These are phyloP conservation scores for Eucalyptus microcorys DNA, from an alignment of 345 rosid genomes.

Conservation along the genomic window DNA sequence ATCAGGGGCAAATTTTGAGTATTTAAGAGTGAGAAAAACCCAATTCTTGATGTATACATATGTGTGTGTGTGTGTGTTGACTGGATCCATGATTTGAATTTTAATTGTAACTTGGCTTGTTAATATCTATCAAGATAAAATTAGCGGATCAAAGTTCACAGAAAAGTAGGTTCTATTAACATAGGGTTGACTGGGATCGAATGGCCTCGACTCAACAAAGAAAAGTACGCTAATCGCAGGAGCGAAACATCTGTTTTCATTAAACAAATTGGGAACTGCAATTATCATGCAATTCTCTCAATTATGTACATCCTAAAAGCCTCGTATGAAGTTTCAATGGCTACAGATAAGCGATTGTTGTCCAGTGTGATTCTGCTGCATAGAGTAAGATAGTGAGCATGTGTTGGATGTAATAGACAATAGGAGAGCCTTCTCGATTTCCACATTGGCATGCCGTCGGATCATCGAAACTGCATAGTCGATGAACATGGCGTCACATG, in stretches of 20 bases:
- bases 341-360: background rate
- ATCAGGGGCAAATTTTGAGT: background rate
- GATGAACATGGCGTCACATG: slow-evolving; percentile 7
- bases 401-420: background rate
- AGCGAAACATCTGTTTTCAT: background rate
- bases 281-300: background rate
- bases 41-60: background rate
- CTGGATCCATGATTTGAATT: background rate
- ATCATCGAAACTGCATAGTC: slow-evolving; percentile 4
- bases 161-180: background rate
- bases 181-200: background rate
- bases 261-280: background rate
- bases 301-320: background rate
- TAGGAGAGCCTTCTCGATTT: background rate
- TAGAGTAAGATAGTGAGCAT: background rate
- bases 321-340: background rate
- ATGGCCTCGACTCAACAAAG: background rate
- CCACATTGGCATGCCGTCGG: background rate
- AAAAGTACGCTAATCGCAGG: background rate
- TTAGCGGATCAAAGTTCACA: background rate
- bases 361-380: background rate
- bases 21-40: background rate
- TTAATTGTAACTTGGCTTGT: background rate
- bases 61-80: background rate
- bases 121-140: background rate